These are phyloP conservation scores for Ophiosphaerella korrae DNA, from an alignment of 2,329 filamentous ascomycete species.

Conservation along the genomic window DNA sequence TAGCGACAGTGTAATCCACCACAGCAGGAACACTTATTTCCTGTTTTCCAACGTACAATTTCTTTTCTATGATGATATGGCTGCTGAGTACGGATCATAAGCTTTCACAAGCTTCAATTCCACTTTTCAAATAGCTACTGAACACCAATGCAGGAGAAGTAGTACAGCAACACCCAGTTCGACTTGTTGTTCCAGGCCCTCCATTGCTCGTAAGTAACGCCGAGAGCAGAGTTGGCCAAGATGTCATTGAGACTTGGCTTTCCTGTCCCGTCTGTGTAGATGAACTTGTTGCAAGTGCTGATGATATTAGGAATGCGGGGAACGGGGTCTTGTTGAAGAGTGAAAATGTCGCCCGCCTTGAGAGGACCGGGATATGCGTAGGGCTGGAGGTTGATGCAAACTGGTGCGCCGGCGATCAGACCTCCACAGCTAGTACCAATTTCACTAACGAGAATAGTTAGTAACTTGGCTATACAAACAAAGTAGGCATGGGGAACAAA, in stretches of 20 bases:
- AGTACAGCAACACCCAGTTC: background rate
- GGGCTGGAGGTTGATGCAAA: slow-evolving; percentile 36
- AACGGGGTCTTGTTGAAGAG: slow-evolving; percentile 26
- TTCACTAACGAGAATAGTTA: slow-evolving; percentile 1
- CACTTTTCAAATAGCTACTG: background rate
- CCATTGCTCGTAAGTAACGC: slow-evolving; percentile 17
- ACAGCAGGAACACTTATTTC: background rate
- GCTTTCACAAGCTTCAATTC: background rate
- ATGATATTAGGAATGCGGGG: slow-evolving; percentile 39
- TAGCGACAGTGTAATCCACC: no score
- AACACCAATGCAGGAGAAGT: background rate
- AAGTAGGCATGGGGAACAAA: background rate
- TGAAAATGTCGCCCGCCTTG: slow-evolving; percentile 23
- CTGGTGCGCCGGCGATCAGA: slow-evolving; percentile 39
- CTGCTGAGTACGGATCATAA: background rate
- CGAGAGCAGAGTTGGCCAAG: slow-evolving; percentile 12
- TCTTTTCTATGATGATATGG: background rate
- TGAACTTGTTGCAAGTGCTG: slow-evolving; percentile 33
- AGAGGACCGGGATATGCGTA: slow-evolving; percentile 28
- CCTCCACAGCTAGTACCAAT: slow-evolving; percentile 34
- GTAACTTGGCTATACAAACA: no score
- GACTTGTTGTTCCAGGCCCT: slow-evolving; percentile 20
- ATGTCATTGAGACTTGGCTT: slow-evolving; percentile 11
- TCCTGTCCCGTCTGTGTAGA: slow-evolving; percentile 24
- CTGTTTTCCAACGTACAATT: no score